Evolutionary conservation across 306 rosid species (phyloP), one percentile per base, ranked within the genome.

Genomic region (Rosa persica): DNA sequence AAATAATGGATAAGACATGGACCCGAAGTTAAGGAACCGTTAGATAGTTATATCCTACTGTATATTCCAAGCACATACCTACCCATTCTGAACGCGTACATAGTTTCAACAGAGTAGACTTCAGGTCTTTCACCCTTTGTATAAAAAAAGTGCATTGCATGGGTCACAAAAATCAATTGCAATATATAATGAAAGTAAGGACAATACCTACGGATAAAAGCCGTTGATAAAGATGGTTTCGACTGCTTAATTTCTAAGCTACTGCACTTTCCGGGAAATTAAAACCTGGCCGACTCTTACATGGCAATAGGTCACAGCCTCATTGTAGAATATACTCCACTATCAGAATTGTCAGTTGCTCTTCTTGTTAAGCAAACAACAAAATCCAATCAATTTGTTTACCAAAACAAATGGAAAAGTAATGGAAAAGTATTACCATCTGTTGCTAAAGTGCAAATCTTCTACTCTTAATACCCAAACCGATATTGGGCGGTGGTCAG

Each of bases 401-500:
- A 34, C 70, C 23, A 62, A 30, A 62, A 30, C n/a, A 30, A 58
- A 17, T 62, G 42, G 67, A 62, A 11, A 23, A 58, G 38, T 25
- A 11, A 2, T 23, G 15, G 34, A 10, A 27, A 13, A 6, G 20
- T 60, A 23, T 58, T 58, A 58, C 65, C 65, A 10, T 11, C 23
- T 8, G 64, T 22, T 57, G 64, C 64, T 55, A 54, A 8, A 23
- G 38, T 60, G 65, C 34, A 23, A 58, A 22, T 57, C 11, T 57
- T 57, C 64, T 10, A 9, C 30, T 42, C 61, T 22, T 57, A 9
- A 22, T 22, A 12, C 42, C 40, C 25, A 62, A 62, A 62, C 20
- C 42, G 68, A 30, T 62, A 4, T 6, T 66, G 70, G 70, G 46
- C 70, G 25, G 70, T 66, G 70, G 70, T 66, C 70, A 7, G 36